Base-by-base conservation (phyloP, 2,329 filamentous ascomycete genomes). In the Stachybotrys chartarum region DNA sequence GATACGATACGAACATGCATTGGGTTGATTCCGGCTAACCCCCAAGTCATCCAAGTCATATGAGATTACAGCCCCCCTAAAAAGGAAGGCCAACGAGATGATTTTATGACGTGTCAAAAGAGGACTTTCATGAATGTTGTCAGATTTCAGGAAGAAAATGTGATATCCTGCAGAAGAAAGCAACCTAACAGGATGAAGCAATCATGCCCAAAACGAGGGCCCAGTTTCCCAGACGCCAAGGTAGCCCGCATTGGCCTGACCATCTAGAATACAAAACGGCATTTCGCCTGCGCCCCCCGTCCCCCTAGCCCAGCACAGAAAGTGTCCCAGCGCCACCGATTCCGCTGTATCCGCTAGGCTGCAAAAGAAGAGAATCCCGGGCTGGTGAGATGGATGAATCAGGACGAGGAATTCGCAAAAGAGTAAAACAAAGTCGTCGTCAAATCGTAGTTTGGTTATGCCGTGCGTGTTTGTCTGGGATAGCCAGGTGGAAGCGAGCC, bases 261-360 rank as follows among this genome's bases (percentile, higher is more conserved):
- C 18, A 47, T 14, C n/a, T 52, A 61, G 57, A 56, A 57, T 60
- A 60, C 58, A 61, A 24, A 24, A 57, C 14, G 56, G 56, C 53
- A 54, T 51, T 50, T 50, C 44, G 45, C 45, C 17, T 47, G 45
- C 45, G 45, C 45, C 45, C 16, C 2, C 45, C 16, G 45, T 24
- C 45, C 45, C 35, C 14, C 14, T 42, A 42, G 35, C 35, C 35
- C 10, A 10, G 10, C 14, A 5, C 8, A 42, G 14, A 42, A 42
- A 47, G 6, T 47, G 17, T 44, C 39, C 39, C 39, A 44, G 39
- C 39, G 39, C 39, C 39, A 44, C 39, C 39, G 5, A 44, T n/a
- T 3, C 11, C n/a, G 39, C 39, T n/a, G 39, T n/a, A 44, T n/a
- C 39, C 24, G 24, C 24, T 24, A 24, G 24, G 24, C 24, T 24